These are phyloP conservation scores for Diplodia mutila DNA, from an alignment of 2,329 filamentous ascomycete genomes.

Conservation along the genomic window DNA sequence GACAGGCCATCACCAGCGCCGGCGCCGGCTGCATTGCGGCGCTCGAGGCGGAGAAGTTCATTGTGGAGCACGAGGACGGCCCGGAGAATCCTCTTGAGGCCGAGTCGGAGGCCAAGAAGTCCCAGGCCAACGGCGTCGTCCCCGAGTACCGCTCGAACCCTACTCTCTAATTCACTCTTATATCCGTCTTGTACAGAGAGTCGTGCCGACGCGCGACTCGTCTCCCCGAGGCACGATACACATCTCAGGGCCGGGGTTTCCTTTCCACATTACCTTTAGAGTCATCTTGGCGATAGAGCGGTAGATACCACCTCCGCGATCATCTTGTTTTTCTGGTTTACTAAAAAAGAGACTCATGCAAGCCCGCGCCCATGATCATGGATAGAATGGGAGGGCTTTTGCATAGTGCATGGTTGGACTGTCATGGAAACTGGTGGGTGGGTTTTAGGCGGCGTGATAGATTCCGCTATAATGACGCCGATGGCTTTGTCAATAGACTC, in stretches of 20 bases:
- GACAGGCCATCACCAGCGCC: slow-evolving; percentile 96
- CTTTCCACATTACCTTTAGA: slow-evolving; percentile 11
- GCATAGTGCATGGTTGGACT: slow-evolving; percentile 19
- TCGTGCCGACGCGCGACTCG: neutral
- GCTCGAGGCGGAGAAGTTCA: slow-evolving; percentile 91
- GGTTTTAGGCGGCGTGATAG: neutral
- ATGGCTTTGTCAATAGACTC: slow-evolving; percentile 14
- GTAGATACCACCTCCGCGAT: slow-evolving; percentile 23
- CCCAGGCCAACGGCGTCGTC: slow-evolving; percentile 57
- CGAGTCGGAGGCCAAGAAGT: slow-evolving; percentile 55
- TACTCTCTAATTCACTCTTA: slow-evolving; percentile 55
- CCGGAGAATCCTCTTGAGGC: slow-evolving; percentile 51
- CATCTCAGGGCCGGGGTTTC: neutral
- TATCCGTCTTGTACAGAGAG: slow-evolving; percentile 18
- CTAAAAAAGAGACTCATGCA: slow-evolving; percentile 17
- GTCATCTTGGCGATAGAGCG: slow-evolving; percentile 19
- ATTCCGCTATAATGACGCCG: slow-evolving; percentile 14
- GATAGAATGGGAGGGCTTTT: slow-evolving; percentile 8
- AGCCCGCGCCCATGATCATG: neutral
- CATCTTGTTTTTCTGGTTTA: slow-evolving; percentile 6
- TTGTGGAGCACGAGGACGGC: slow-evolving; percentile 72
- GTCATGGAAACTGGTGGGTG: slow-evolving; percentile 6
- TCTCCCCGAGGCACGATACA: neutral
- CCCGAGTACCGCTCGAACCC: slow-evolving; percentile 68
- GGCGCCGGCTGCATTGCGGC: slow-evolving; percentile 94